Evolutionary conservation across 805 yeast genomes (phyloP).

Genomic region (Candida oleophila): DNA sequence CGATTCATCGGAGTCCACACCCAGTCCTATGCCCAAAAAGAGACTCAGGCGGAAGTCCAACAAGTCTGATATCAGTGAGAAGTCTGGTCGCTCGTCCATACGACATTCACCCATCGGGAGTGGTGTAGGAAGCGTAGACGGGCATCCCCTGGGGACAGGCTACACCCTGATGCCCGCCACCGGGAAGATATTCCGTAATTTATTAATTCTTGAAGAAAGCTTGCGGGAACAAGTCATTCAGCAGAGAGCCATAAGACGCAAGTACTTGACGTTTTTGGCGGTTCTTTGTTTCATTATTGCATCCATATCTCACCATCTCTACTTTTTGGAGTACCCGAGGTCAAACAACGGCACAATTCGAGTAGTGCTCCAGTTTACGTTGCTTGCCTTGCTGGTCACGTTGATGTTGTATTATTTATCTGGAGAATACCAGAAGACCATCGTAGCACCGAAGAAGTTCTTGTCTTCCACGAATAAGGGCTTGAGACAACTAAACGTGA

Average conservation of each 20-base stretch:
- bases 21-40: conserved; percentile 21
- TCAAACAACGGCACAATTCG: conserved; percentile 31
- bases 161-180: conserved; percentile 46
- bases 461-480: conserved; percentile 86
- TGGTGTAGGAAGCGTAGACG: conserved; percentile 8
- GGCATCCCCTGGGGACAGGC: conserved; percentile 21
- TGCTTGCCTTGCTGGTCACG: conserved; percentile 64
- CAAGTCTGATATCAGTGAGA: conserved; percentile 23
- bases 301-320: conserved; percentile 38
- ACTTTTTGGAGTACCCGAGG: conserved; percentile 19
- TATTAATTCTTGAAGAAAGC: conserved; percentile 82
- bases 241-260: conserved; percentile 63
- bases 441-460: conserved; percentile 77
- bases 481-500: conserved; percentile 74
- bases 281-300: conserved; percentile 40
- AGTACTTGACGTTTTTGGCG: conserved; percentile 54
- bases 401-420: conserved; percentile 76
- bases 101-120: conserved; percentile 8
- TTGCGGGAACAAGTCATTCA: conserved; percentile 77
- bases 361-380: conserved; percentile 50
- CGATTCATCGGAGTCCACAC: conserved; percentile 17
- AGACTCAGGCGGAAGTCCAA: conserved; percentile 24
- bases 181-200: conserved; percentile 76
- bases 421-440: conserved; percentile 87
- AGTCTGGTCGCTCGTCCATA: conserved; percentile 18